Percentiles rank a stretch among this genome's conserved stretches.
Evolutionary conservation across 768 basidiomycete species (phyloP).

Genomic region (Lactifluus rugatus): DNA sequence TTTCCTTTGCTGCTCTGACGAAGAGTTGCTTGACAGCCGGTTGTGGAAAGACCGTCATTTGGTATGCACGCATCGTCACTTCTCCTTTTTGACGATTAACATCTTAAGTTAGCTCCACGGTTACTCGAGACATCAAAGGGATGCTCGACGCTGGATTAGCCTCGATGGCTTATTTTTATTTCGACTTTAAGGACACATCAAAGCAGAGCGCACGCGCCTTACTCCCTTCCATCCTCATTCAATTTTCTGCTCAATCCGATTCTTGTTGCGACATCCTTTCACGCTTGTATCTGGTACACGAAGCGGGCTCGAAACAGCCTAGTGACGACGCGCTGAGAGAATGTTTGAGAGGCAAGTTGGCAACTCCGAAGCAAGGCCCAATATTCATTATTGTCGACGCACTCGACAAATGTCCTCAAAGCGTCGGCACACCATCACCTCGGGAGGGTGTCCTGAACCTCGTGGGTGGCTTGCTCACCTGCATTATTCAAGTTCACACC

Average conservation of each 20-base stretch:
- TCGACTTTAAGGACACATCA: not conserved
- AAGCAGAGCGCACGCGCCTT: not conserved
- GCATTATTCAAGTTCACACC: too few species aligned
- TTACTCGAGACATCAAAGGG: not conserved
- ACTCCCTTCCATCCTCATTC: not conserved
- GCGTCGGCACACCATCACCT: too few species aligned
- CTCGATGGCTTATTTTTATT: not conserved
- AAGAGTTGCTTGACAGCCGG: not conserved
- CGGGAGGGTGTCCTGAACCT: too few species aligned
- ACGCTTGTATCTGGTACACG: not conserved
- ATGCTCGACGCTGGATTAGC: not conserved
- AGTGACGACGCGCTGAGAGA: too few species aligned
- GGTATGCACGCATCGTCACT: not conserved
- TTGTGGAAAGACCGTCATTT: not conserved
- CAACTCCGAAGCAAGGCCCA: too few species aligned
- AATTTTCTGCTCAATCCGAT: not conserved
- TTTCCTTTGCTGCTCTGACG: too few species aligned
- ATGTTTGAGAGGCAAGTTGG: too few species aligned
- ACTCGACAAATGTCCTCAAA: too few species aligned
- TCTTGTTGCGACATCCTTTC: not conserved
- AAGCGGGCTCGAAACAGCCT: not conserved
- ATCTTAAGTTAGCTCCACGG: not conserved
- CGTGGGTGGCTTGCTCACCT: too few species aligned
- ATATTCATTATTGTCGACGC: too few species aligned
- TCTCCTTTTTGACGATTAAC: not conserved